Conservation (phyloP, 495 filamentous ascomycete species). For the Penicillium riverlandense region DNA sequence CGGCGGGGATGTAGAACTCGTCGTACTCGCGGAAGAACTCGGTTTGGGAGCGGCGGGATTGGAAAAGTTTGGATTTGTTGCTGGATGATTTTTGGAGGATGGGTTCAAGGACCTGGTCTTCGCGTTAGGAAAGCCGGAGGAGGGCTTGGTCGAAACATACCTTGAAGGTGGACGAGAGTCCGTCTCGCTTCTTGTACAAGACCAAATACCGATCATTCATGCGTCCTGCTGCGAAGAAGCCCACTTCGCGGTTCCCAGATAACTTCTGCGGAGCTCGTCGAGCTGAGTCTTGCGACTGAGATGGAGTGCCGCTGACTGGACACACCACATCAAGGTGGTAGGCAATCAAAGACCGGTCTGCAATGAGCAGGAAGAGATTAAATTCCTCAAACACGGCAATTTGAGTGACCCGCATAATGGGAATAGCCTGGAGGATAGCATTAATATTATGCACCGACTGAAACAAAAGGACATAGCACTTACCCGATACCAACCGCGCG, state of each 20-base stretch:
- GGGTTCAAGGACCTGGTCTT: slow-evolving; percentile 74
- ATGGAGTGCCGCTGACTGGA: slow-evolving; percentile 56
- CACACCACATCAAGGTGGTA: slow-evolving; percentile 90
- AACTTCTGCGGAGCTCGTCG: slow-evolving; percentile 84
- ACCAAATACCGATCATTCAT: slow-evolving; percentile 96
- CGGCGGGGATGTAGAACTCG: slow-evolving; percentile 97
- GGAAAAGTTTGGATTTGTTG: slow-evolving; percentile 58
- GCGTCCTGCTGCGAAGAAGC: slow-evolving; percentile 88
- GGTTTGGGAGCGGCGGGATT: slow-evolving; percentile 61
- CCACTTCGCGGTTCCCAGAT: slow-evolving; percentile 79
- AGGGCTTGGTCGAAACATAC: slow-evolving; percentile 16
- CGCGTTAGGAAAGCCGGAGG: neutral
- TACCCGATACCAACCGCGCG: slow-evolving; percentile 83
- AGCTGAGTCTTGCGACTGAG: slow-evolving; percentile 50
- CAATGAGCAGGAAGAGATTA: slow-evolving; percentile 79
- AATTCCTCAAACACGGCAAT: slow-evolving; percentile 94
- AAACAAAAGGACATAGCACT: slow-evolving; percentile 15
- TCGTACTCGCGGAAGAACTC: slow-evolving; percentile 98
- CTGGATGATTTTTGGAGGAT: slow-evolving; percentile 70
- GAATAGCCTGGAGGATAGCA: slow-evolving; percentile 53
- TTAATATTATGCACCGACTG: slow-evolving; percentile 1
- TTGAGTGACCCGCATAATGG: slow-evolving; percentile 72
- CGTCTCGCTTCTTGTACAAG: slow-evolving; percentile 95
- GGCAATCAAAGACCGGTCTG: slow-evolving; percentile 85
- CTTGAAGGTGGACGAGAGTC: slow-evolving; percentile 87